Conservation (phyloP, 2,329 filamentous ascomycete species). For the Aspergillus vadensis region DNA sequence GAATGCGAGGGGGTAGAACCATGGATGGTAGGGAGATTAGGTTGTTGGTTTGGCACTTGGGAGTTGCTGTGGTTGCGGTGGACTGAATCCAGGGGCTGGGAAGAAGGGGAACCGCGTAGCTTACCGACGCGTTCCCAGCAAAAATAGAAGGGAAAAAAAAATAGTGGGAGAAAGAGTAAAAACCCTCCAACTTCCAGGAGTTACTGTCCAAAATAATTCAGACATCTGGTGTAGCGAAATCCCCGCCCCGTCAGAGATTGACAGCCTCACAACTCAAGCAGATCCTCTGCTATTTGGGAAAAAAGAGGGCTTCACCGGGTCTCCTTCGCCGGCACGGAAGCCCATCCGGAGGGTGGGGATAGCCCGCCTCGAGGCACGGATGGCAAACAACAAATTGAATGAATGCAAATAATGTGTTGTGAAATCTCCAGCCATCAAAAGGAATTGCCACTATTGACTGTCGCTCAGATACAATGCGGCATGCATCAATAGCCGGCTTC, state of each 20-base stretch:
- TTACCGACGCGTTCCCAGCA: too few relatives aligned
- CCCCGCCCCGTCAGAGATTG: constrained; percentile 1
- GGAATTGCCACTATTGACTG: background rate
- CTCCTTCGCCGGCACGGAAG: background rate
- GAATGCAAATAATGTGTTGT: too few relatives aligned
- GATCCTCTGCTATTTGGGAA: background rate
- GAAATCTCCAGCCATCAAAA: background rate
- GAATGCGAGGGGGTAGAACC: background rate
- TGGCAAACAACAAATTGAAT: background rate
- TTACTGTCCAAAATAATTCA: background rate
- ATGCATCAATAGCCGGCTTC: background rate
- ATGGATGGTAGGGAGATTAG: background rate
- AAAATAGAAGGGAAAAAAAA: too few relatives aligned
- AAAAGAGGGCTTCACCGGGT: background rate
- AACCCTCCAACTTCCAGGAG: too few relatives aligned
- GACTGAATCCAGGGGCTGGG: too few relatives aligned
- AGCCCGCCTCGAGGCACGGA: background rate
- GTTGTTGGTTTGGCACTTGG: background rate
- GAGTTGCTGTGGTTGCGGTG: too few relatives aligned
- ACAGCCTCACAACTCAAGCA: background rate
- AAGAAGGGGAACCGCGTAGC: too few relatives aligned
- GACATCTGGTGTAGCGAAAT: background rate
- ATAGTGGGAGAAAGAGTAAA: too few relatives aligned
- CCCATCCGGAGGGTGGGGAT: background rate
- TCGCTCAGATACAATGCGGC: background rate